phyloP scores from a whole-genome alignment of 352 stramenopile genomes.

The Globisporangium splendens region DNA sequence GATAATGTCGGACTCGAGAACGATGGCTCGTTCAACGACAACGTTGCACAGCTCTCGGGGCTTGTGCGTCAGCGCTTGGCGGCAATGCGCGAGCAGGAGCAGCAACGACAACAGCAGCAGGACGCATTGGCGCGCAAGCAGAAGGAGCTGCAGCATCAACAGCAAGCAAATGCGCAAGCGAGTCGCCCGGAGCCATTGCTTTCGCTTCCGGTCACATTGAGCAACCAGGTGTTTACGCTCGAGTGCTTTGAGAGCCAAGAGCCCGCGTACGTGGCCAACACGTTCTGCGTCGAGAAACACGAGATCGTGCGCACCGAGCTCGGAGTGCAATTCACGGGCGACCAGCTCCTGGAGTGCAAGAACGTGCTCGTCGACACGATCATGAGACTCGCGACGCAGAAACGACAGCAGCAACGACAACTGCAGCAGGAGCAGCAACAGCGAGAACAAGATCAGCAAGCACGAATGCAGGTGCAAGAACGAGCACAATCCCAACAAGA shows the following conservation, averaged over 20 bases:
- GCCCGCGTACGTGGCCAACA: conserved; percentile 46
- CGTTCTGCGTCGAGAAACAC: conserved; percentile 73
- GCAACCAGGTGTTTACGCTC: conserved; percentile 49
- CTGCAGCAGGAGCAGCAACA: conserved; percentile 16
- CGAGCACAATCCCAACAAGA: conserved; percentile 6
- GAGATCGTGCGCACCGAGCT: conserved; percentile 48
- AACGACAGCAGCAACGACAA: conserved; percentile 17
- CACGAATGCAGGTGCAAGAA: not conserved
- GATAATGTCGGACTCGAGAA: conserved; percentile 35
- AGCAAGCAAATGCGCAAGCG: conserved; percentile 2
- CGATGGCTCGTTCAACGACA: conserved; percentile 38
- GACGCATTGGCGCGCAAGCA: not conserved
- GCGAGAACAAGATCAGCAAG: conserved; percentile 7
- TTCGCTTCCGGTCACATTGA: conserved; percentile 57
- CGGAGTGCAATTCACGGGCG: conserved; percentile 47
- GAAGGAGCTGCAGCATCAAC: conserved; percentile 5
- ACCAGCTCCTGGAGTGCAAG: conserved; percentile 62
- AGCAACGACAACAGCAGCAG: conserved; percentile 16
- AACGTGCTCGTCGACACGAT: conserved; percentile 36
- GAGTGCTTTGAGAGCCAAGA: conserved; percentile 68
- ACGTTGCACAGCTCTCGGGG: conserved; percentile 34
- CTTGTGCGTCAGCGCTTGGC: conserved; percentile 35
- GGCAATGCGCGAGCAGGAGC: conserved; percentile 14
- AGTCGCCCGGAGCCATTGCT: conserved; percentile 28
- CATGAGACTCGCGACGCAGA: conserved; percentile 6